These are phyloP conservation scores for Globisporangium mamillatum DNA, from an alignment of 352 stramenopile species.

Conservation along the genomic window DNA sequence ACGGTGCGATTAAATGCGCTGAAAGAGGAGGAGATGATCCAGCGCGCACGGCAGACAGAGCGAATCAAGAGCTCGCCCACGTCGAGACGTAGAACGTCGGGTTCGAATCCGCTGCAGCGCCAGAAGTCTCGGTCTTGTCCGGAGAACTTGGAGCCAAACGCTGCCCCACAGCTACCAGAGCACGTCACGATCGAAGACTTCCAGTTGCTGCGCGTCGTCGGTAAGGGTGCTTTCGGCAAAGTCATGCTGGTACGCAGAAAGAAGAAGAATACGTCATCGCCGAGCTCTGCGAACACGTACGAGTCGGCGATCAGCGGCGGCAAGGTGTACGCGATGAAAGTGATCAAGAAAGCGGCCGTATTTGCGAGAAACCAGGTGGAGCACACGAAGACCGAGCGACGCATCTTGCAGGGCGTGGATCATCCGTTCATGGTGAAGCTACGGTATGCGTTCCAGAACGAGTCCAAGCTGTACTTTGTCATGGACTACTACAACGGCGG, in stretches of 20 bases:
- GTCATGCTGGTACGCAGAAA: constrained; percentile 85
- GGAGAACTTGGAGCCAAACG: constrained; percentile 5
- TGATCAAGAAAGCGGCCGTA: constrained; percentile 88
- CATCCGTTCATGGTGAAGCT: constrained; percentile 86
- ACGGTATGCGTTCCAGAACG: constrained; percentile 85
- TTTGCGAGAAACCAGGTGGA: constrained; percentile 89
- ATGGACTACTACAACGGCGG: constrained; percentile 90
- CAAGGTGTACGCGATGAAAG: constrained; percentile 90
- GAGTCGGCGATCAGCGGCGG: constrained; percentile 15
- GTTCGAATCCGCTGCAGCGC: constrained; percentile 4
- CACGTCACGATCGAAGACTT: constrained; percentile 16
- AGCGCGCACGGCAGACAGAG: constrained; percentile 5
- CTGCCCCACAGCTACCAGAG: neutral
- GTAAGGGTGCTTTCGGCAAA: constrained; percentile 96
- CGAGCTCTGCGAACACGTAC: constrained; percentile 1
- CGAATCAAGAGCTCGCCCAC: constrained; percentile 1
- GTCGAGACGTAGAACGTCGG: neutral
- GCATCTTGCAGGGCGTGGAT: constrained; percentile 83
- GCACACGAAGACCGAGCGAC: constrained; percentile 90
- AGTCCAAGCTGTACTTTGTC: constrained; percentile 85
- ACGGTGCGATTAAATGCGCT: constrained; percentile 52
- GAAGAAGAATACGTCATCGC: constrained; percentile 26
- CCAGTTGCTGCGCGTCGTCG: constrained; percentile 96
- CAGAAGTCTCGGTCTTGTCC: constrained; percentile 15
- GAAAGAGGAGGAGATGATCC: constrained; percentile 31